phyloP scores from a whole-genome alignment of 805 yeast genomes.

The Henningerozyma blattae region DNA sequence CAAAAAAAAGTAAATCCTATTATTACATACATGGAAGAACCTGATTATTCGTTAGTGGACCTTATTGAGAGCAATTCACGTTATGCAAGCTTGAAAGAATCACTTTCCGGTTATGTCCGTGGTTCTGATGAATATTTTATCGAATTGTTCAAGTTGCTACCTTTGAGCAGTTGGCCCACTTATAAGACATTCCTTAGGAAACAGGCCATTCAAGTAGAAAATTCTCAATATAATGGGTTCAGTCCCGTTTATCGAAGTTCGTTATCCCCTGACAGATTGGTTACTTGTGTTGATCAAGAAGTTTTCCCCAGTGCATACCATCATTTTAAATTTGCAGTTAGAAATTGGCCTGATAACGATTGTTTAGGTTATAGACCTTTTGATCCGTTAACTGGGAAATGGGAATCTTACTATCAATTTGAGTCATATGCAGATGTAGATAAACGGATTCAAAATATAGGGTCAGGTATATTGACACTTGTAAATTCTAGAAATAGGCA shows the following conservation, averaged over 20 bases:
- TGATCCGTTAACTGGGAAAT: slow-evolving; percentile 24
- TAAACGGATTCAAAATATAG: slow-evolving; percentile 34
- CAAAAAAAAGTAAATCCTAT: no score
- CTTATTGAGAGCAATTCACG: slow-evolving; percentile 15
- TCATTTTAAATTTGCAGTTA: slow-evolving; percentile 32
- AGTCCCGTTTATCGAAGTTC: slow-evolving; percentile 42
- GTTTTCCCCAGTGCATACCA: slow-evolving; percentile 33
- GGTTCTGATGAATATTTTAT: slow-evolving; percentile 19
- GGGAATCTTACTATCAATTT: slow-evolving; percentile 25
- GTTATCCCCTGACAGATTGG: slow-evolving; percentile 21
- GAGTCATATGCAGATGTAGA: slow-evolving; percentile 33
- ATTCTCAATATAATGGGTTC: slow-evolving; percentile 24
- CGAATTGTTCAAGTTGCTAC: slow-evolving; percentile 12
- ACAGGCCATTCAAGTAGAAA: slow-evolving; percentile 28
- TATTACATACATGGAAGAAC: no score
- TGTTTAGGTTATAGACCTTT: slow-evolving; percentile 36
- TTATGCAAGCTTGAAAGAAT: slow-evolving; percentile 9
- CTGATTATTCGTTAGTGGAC: slow-evolving; percentile 12
- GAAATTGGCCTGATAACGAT: slow-evolving; percentile 25
- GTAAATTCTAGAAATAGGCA: slow-evolving; percentile 27
- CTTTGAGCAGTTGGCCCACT: slow-evolving; percentile 15
- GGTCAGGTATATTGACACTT: slow-evolving; percentile 40
- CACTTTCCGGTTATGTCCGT: slow-evolving; percentile 9
- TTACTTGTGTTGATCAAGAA: slow-evolving; percentile 30
- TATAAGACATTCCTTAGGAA: slow-evolving; percentile 14